Percentiles rank a stretch among this genome's conserved stretches.
phyloP scores from a whole-genome alignment of 2,329 filamentous ascomycete genomes.

The Pyricularia grisea region DNA sequence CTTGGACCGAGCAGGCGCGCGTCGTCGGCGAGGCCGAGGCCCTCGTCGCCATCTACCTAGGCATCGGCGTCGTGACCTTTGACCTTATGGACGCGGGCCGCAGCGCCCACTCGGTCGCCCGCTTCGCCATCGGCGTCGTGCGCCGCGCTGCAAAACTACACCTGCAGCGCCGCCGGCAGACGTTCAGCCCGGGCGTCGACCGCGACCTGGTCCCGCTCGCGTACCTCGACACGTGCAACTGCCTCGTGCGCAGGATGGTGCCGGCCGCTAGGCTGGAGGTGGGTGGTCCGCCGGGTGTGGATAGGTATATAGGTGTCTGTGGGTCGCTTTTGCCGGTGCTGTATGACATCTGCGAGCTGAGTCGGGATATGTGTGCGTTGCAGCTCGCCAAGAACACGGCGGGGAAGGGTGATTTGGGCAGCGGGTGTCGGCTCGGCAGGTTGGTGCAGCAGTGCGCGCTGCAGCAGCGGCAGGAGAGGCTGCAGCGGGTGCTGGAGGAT shows the following conservation, averaged over 20 bases:
- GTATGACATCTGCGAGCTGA: background rate
- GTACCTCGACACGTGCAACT: background rate
- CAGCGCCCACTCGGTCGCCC: background rate
- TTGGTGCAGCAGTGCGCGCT: background rate
- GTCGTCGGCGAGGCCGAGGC: background rate
- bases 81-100: background rate
- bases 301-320: background rate
- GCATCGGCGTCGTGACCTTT: background rate
- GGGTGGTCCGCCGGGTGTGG: background rate
- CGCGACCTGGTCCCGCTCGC: background rate
- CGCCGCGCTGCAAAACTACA: background rate
- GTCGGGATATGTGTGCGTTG: background rate
- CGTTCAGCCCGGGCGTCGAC: background rate
- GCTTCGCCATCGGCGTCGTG: background rate
- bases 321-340: background rate
- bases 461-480: background rate
- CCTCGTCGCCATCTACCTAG: background rate
- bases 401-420: background rate
- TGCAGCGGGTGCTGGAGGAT: background rate
- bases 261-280: background rate
- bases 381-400: background rate
- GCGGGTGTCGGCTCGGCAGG: background rate
- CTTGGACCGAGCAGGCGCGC: too few relatives aligned
- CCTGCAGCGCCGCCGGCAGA: background rate
- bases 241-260: background rate